Evolutionary conservation across 2,329 filamentous ascomycete genomes (phyloP), one percentile per base, ranked within the genome.

Genomic region (Exophiala aquamarina): DNA sequence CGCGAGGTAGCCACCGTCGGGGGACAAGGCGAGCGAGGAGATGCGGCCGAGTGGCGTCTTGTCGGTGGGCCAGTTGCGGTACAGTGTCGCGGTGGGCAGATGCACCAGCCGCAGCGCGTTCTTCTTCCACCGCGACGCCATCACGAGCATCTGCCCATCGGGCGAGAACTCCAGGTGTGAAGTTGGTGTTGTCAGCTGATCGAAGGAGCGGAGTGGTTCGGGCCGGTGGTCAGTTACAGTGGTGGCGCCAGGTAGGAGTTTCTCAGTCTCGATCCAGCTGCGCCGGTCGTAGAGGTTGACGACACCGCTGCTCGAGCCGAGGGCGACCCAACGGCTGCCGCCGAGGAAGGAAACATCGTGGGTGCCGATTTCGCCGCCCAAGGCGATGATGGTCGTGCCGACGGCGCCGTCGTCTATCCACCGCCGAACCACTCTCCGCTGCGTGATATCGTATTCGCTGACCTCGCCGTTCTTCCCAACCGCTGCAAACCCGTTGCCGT

Each of bases 11-110:
- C 46, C 44, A 13, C 56, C 55, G 28, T 53, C 55, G 3, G 51
- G 40, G 29, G 53, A 56, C 15, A 61, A 9, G 3, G 87, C 84
- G 50, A 90, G 80, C 1, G 82, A 76, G 2, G 88, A 87, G 56
- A 97, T 83, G 49, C 89, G 78, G 0, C 93, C 93, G 52, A 98
- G 70, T 1, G 91, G 90, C 47, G 93, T 98, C 65, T 87, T 84
- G 55, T 83, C 81, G 44, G 92, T 98, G 18, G 93, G 93, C 93
- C 93, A 98, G 69, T 98, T 98, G 61, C 85, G 83, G 76, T 93
- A 98, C 15, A 97, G 89, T 1, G 90, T 95, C 67, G 90, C 95
- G 58, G 82, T 91, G 0, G 92, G 91, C 58, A 98, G 71, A 68
- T 98, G 93, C 23, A 92, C 89, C 56, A 98, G 71, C 61, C 87